phyloP scores from a whole-genome alignment of 306 rosid genomes.

The Vicia faba region DNA sequence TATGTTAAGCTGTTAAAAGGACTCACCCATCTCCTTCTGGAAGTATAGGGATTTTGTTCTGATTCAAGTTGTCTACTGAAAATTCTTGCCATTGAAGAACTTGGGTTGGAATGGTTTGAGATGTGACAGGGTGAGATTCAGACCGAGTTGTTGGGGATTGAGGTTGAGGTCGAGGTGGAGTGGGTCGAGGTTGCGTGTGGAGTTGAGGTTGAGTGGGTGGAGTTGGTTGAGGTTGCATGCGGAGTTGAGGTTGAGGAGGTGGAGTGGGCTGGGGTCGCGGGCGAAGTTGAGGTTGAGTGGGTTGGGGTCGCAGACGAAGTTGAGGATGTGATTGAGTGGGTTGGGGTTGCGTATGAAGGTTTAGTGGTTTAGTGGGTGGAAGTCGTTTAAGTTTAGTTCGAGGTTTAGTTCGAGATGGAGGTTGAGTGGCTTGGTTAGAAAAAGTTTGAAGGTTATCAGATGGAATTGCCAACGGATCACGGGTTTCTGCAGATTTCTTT shows the following conservation, averaged over 20 bases:
- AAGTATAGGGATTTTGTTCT: slow-evolving; percentile 3
- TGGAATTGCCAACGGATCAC: neutral
- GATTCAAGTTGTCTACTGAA: no score
- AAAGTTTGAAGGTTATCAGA: neutral
- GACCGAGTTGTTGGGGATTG: neutral
- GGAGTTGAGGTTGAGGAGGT: neutral
- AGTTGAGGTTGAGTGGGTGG: neutral
- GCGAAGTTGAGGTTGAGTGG: neutral
- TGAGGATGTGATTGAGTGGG: neutral
- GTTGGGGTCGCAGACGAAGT: neutral
- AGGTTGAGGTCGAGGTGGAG: neutral
- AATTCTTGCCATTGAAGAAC: no score
- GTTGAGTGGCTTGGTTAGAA: neutral
- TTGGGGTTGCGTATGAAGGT: neutral
- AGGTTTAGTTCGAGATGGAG: slow-evolving; percentile 10
- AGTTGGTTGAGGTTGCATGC: neutral
- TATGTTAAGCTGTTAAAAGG: neutral
- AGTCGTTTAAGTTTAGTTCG: neutral
- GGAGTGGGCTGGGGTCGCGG: neutral
- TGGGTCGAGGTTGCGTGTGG: neutral
- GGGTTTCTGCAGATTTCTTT: neutral
- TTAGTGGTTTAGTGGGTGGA: neutral
- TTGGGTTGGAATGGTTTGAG: no score
- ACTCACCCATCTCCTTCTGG: slow-evolving; percentile 38
- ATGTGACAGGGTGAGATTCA: no score